A percentile compares a stretch with the other conserved stretches of the same genome.
These are phyloP conservation scores for Circinella minor DNA, from an alignment of 371 early-diverging fungal species.

Conservation along the genomic window DNA sequence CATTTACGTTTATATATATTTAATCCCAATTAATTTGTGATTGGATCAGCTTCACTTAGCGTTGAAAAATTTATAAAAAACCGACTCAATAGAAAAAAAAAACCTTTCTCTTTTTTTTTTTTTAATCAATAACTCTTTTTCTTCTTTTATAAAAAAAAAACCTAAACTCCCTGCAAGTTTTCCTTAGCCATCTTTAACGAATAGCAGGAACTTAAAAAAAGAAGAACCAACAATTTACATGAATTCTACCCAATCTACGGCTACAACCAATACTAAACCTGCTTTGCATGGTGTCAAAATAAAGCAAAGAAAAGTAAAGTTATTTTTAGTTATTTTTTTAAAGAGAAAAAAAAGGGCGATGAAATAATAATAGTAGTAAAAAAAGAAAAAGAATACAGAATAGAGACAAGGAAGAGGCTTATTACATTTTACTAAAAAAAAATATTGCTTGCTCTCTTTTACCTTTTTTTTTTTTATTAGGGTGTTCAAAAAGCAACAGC, in stretches of 20 bases:
- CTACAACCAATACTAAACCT: conserved; percentile 61
- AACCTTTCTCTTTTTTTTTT: no score
- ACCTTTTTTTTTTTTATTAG: background rate
- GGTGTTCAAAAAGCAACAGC: conserved; percentile 13
- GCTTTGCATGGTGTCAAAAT: conserved; percentile 84
- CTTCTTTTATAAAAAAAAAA: background rate
- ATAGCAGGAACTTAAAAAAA: conserved; percentile 13
- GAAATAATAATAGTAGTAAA: background rate
- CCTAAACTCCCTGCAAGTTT: conserved; percentile 1
- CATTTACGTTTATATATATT: background rate
- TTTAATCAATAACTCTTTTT: background rate
- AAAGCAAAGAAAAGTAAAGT: conserved; percentile 74
- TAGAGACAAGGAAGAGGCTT: no score
- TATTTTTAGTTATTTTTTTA: background rate
- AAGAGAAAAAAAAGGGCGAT: conserved; percentile 5
- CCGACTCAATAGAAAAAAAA: no score
- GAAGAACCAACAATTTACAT: conserved; percentile 36
- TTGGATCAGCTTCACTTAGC: no score
- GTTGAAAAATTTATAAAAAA: no score
- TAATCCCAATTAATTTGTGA: background rate
- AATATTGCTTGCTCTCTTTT: no score
- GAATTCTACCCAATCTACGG: conserved; percentile 64
- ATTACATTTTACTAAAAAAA: no score
- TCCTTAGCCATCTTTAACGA: conserved; percentile 8
- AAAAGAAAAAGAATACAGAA: background rate